These are phyloP conservation scores for Coleophoma crateriformis DNA, from an alignment of 2,329 filamentous ascomycete genomes.

Conservation along the genomic window DNA sequence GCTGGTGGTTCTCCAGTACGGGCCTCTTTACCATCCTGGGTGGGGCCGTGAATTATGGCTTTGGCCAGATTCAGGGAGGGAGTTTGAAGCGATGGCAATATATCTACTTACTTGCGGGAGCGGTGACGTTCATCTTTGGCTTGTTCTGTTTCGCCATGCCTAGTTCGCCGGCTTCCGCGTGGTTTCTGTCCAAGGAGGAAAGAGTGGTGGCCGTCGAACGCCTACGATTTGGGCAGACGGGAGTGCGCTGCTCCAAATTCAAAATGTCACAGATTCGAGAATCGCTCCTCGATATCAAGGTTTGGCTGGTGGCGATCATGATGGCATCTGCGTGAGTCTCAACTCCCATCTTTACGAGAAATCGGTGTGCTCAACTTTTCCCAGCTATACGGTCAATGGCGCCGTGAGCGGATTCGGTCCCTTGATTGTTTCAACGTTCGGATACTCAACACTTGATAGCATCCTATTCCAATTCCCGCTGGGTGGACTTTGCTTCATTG, in stretches of 20 bases:
- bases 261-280: slow-evolving; percentile 55
- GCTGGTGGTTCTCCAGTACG: slow-evolving; percentile 59
- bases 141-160: slow-evolving; percentile 60
- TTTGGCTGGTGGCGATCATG: slow-evolving; percentile 60
- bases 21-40: slow-evolving; percentile 55
- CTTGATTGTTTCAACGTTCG: slow-evolving; percentile 67
- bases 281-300: slow-evolving; percentile 51
- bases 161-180: slow-evolving; percentile 59
- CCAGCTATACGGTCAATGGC: slow-evolving; percentile 60
- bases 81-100: slow-evolving; percentile 61
- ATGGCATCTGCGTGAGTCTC: slow-evolving; percentile 54
- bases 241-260: slow-evolving; percentile 54
- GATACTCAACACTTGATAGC: slow-evolving; percentile 55
- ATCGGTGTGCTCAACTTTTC: background rate
- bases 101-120: slow-evolving; percentile 62
- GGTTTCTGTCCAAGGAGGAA: slow-evolving; percentile 62
- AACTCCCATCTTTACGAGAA: background rate
- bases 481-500: slow-evolving; percentile 60
- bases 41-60: slow-evolving; percentile 60
- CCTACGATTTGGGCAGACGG: slow-evolving; percentile 56
- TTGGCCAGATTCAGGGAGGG: slow-evolving; percentile 54
- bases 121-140: slow-evolving; percentile 59
- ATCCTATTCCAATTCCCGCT: slow-evolving; percentile 74
- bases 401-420: slow-evolving; percentile 67
- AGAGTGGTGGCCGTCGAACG: slow-evolving; percentile 59